These are phyloP conservation scores for Cadophora luteo-olivacea DNA, from an alignment of 2,329 filamentous ascomycete genomes.

Conservation along the genomic window DNA sequence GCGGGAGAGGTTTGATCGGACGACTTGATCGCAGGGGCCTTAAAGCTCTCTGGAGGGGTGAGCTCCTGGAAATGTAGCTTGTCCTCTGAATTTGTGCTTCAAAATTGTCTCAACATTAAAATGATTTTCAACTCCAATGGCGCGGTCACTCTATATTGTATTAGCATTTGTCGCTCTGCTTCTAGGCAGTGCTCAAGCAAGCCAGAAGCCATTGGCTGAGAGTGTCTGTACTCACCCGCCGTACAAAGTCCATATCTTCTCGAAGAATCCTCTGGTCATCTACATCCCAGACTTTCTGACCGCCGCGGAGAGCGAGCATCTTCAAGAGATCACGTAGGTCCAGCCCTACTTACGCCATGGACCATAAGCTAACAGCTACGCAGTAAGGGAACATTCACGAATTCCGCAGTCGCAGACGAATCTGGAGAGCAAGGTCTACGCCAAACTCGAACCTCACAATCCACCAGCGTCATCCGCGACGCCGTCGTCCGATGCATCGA, in stretches of 20 bases:
- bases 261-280: conserved; percentile 58
- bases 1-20: conserved; percentile 6
- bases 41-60: neutral
- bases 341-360: too few relatives aligned
- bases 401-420: conserved; percentile 58
- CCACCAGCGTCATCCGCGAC: conserved; percentile 51
- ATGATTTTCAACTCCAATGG: neutral
- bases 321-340: conserved; percentile 57
- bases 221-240: conserved; percentile 29
- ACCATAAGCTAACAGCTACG: conserved; percentile 5
- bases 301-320: conserved; percentile 52
- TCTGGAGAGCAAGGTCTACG: conserved; percentile 51
- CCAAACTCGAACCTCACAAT: conserved; percentile 57
- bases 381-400: conserved; percentile 37
- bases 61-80: neutral
- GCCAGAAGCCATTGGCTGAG: conserved; percentile 16
- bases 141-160: neutral
- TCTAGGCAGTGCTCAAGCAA: conserved; percentile 6
- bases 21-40: conserved; percentile 10
- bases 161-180: neutral
- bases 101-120: neutral
- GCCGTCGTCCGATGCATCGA: conserved; percentile 61
- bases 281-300: conserved; percentile 62
- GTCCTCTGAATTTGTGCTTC: neutral
- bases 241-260: conserved; percentile 53